A percentile compares a stretch with the other conserved stretches of the same genome.
These are phyloP conservation scores for Globisporangium paroecandrum DNA, from an alignment of 352 stramenopile species.

Conservation along the genomic window DNA sequence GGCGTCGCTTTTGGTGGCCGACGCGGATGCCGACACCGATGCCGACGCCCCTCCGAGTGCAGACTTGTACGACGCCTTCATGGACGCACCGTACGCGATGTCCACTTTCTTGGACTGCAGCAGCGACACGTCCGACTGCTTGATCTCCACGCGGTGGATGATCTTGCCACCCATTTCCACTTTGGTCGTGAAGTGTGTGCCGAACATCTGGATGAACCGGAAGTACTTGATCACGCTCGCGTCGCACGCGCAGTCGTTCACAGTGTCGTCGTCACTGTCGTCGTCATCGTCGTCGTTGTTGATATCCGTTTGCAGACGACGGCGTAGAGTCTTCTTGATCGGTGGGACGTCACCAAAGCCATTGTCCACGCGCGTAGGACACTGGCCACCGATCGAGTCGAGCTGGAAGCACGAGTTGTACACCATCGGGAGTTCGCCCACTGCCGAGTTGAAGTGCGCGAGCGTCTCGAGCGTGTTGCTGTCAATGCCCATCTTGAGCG, in stretches of 20 bases:
- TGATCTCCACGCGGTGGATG: constrained; percentile 28
- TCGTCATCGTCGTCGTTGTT: constrained; percentile 27
- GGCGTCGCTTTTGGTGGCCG: constrained; percentile 14
- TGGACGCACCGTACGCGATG: constrained; percentile 25
- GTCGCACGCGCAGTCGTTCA: constrained; percentile 32
- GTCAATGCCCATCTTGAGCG: constrained; percentile 11
- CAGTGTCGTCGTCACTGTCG: constrained; percentile 16
- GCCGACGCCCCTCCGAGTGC: constrained; percentile 13
- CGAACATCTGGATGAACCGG: constrained; percentile 28
- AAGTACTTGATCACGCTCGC: constrained; percentile 25
- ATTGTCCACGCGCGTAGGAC: constrained; percentile 10
- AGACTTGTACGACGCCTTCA: constrained; percentile 30
- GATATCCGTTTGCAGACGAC: constrained; percentile 37
- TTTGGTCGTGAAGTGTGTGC: constrained; percentile 27
- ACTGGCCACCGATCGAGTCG: constrained; percentile 10
- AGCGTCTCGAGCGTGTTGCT: constrained; percentile 11
- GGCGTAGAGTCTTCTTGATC: constrained; percentile 23
- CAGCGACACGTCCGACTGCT: constrained; percentile 24
- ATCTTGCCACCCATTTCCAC: constrained; percentile 33
- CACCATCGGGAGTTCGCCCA: constrained; percentile 2
- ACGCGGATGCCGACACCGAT: constrained; percentile 20
- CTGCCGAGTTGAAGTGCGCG: constrained; percentile 7
- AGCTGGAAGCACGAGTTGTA: constrained; percentile 19
- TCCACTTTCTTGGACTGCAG: constrained; percentile 30
- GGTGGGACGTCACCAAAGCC: constrained; percentile 25